Evolutionary conservation across 2,329 filamentous ascomycete genomes (phyloP).

Genomic region (Basipetospora chlamydospora): DNA sequence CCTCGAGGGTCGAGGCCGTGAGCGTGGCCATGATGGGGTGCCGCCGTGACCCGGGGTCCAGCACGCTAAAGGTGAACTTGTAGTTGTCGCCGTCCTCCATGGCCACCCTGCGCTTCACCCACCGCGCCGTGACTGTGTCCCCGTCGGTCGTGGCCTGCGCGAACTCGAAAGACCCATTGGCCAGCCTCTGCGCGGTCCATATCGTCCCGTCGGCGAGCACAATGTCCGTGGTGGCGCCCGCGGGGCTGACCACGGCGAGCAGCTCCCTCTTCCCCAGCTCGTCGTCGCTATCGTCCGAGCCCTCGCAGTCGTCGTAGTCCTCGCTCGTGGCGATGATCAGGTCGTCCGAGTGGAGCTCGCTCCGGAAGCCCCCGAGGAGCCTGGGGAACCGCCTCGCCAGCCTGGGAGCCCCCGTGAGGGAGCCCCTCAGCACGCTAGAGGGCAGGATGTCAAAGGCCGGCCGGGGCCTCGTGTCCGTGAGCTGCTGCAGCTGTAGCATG

Average conservation of each 20-base stretch:
- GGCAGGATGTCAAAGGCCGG: slow-evolving; percentile 64
- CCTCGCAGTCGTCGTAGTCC: slow-evolving; percentile 35
- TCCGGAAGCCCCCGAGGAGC: slow-evolving; percentile 48
- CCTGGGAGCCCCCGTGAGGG: slow-evolving; percentile 39
- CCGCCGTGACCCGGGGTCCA: slow-evolving; percentile 51
- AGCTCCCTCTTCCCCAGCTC: slow-evolving; percentile 35
- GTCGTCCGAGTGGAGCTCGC: slow-evolving; percentile 52
- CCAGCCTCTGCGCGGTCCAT: slow-evolving; percentile 38
- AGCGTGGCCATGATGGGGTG: slow-evolving; percentile 64
- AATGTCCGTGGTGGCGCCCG: slow-evolving; percentile 42
- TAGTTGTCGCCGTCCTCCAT: slow-evolving; percentile 19
- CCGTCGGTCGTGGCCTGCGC: slow-evolving; percentile 43
- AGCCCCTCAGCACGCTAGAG: slow-evolving; percentile 41
- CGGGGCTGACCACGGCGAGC: slow-evolving; percentile 54
- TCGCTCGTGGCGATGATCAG: slow-evolving; percentile 58
- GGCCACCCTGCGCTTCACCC: slow-evolving; percentile 40
- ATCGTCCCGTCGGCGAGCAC: slow-evolving; percentile 48
- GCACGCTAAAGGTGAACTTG: slow-evolving; percentile 64
- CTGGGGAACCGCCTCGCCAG: slow-evolving; percentile 47
- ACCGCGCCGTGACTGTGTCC: slow-evolving; percentile 46
- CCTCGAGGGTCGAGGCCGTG: slow-evolving; percentile 47
- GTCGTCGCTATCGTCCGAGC: slow-evolving; percentile 29
- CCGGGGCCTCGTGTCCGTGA: slow-evolving; percentile 46
- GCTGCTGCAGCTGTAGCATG: slow-evolving; percentile 55
- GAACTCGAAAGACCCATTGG: slow-evolving; percentile 52